phyloP scores from a whole-genome alignment of 1,284 basidiomycete species.

The Irpex sp. region DNA sequence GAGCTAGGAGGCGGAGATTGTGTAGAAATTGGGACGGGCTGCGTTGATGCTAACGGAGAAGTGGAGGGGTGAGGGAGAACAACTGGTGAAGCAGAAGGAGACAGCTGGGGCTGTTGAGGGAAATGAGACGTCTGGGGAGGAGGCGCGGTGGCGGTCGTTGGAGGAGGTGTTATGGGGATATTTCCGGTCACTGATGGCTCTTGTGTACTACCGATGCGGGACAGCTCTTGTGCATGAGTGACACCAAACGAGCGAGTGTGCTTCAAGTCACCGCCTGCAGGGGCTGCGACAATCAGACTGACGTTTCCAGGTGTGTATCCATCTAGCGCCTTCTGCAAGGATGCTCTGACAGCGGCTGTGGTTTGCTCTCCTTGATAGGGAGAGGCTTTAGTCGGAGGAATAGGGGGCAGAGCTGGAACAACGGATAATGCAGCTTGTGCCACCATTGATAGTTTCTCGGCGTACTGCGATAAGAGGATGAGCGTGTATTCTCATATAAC shows the following conservation, averaged over 20 bases:
- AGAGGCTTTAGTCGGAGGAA: slow-evolving; percentile 51
- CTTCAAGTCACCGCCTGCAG: slow-evolving; percentile 48
- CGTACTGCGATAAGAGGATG: slow-evolving; percentile 45
- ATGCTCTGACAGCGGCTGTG: slow-evolving; percentile 66
- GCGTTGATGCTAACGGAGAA: slow-evolving; percentile 1
- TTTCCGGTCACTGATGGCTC: slow-evolving; percentile 28
- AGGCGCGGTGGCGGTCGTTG: slow-evolving; percentile 16
- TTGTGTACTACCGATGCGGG: slow-evolving; percentile 41
- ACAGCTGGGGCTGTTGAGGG: neutral
- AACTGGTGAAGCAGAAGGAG: neutral
- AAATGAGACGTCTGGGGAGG: neutral
- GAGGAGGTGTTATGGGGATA: slow-evolving; percentile 41
- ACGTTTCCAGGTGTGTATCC: slow-evolving; percentile 67
- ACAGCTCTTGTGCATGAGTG: slow-evolving; percentile 72
- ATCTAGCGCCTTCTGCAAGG: slow-evolving; percentile 74
- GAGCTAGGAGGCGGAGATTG: slow-evolving; percentile 17
- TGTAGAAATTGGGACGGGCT: slow-evolving; percentile 13
- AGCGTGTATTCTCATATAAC: neutral
- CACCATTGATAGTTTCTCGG: slow-evolving; percentile 70
- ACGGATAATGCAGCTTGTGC: slow-evolving; percentile 65
- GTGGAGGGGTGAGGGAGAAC: slow-evolving; percentile 1
- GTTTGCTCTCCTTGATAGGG: slow-evolving; percentile 59
- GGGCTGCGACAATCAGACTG: slow-evolving; percentile 40
- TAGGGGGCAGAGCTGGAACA: slow-evolving; percentile 52
- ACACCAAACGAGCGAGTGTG: slow-evolving; percentile 77